Percentiles rank a stretch among this genome's conserved stretches.
These are phyloP conservation scores for Colletotrichum godetiae DNA, from an alignment of 2,329 filamentous ascomycete species.

Conservation along the genomic window DNA sequence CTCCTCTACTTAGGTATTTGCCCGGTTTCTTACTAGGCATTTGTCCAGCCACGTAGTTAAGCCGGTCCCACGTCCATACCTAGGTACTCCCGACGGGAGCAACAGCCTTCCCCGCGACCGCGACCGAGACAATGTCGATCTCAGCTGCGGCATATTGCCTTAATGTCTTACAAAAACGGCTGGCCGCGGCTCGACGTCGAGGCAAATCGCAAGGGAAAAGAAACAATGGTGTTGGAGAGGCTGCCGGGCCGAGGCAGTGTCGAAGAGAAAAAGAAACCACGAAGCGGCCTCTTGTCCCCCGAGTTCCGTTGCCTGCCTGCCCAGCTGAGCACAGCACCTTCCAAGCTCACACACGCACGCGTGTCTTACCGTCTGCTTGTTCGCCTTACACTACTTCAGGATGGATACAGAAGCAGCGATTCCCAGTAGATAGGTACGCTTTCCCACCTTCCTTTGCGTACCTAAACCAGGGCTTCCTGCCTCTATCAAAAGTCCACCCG, in stretches of 20 bases:
- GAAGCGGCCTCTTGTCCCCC: neutral
- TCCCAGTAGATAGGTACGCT: too few species aligned
- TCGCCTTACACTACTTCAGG: neutral
- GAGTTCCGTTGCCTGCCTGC: neutral
- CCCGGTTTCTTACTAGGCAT: neutral
- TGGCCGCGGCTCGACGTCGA: neutral
- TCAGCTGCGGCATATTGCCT: neutral
- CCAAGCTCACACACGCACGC: neutral
- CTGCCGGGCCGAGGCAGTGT: neutral
- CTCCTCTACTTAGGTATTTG: neutral
- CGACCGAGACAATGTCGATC: neutral
- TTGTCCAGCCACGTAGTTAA: neutral
- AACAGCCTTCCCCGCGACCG: neutral
- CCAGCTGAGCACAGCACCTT: neutral
- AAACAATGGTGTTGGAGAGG: neutral
- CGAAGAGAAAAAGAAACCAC: neutral
- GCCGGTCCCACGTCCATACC: neutral
- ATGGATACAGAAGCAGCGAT: too few species aligned
- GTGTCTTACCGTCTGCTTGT: neutral
- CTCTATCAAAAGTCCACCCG: neutral
- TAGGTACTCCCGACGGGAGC: too few species aligned
- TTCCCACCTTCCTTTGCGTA: neutral
- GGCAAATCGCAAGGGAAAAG: neutral
- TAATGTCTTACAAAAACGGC: neutral
- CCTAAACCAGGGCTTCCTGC: neutral